These are phyloP conservation scores for Kalmusia sp. DNA, from an alignment of 2,329 filamentous ascomycete genomes.

Conservation along the genomic window DNA sequence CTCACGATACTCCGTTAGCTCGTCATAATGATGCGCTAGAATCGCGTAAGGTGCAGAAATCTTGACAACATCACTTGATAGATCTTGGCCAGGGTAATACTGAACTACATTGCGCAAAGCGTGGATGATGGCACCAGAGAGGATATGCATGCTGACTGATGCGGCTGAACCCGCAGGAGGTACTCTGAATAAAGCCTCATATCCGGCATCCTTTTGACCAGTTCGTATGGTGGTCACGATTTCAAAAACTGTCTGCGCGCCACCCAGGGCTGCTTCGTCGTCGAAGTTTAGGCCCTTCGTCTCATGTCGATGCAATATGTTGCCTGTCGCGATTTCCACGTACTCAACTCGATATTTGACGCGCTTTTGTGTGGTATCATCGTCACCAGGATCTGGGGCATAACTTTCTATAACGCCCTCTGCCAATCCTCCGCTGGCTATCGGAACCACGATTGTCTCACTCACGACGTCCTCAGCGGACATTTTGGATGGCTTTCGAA, in stretches of 20 bases:
- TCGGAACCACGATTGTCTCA: not conserved
- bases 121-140: constrained; percentile 5
- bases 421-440: not conserved
- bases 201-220: not conserved
- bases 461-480: not conserved
- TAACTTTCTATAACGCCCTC: not conserved
- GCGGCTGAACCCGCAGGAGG: not conserved
- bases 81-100: constrained; percentile 14
- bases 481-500: not conserved
- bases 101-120: constrained; percentile 9
- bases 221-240: constrained; percentile 3
- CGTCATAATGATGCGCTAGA: constrained; percentile 13
- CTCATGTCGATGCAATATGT: constrained; percentile 7
- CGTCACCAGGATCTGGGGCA: not conserved
- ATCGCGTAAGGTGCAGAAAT: constrained; percentile 9
- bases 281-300: constrained; percentile 4
- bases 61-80: constrained; percentile 1
- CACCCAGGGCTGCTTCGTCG: not conserved
- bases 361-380: not conserved
- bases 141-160: constrained; percentile 9
- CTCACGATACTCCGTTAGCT: constrained; percentile 5
- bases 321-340: not conserved
- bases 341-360: constrained; percentile 8
- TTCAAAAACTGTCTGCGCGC: constrained; percentile 7
- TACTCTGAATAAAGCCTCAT: not conserved